Conservation (phyloP, 148 eudicot genomes). For the Cornus kousa region DNA sequence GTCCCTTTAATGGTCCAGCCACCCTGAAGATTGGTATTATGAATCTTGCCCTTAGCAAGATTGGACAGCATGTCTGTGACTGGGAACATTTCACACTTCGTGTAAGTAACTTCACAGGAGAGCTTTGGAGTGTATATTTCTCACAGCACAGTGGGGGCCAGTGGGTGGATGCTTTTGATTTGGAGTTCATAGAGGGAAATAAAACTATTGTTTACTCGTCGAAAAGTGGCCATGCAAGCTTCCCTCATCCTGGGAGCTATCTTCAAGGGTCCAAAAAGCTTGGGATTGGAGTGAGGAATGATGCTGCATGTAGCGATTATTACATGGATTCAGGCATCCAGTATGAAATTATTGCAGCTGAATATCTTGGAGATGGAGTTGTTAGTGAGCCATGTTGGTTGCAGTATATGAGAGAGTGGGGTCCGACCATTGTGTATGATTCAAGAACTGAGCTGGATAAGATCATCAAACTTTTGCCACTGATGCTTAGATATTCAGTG, state of each 20-base stretch:
- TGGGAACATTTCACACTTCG: constrained; percentile 94
- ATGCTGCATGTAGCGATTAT: constrained; percentile 54
- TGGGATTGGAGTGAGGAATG: constrained; percentile 81
- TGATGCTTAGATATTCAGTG: constrained; percentile 32
- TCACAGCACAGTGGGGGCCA: constrained; percentile 89
- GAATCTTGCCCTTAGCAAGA: constrained; percentile 40
- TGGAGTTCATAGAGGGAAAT: constrained; percentile 80
- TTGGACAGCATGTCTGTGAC: constrained; percentile 83
- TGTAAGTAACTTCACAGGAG: constrained; percentile 83
- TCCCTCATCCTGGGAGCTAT: constrained; percentile 61
- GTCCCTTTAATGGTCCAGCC: constrained; percentile 85
- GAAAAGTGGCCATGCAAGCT: constrained; percentile 80
- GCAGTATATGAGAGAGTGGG: constrained; percentile 90
- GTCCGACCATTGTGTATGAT: constrained; percentile 63
- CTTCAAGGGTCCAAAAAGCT: constrained; percentile 73
- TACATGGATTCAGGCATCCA: constrained; percentile 58
- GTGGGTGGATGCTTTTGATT: constrained; percentile 64
- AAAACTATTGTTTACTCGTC: constrained; percentile 65
- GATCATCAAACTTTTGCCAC: constrained; percentile 51
- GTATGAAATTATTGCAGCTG: constrained; percentile 74
- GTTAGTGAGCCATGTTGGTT: constrained; percentile 65
- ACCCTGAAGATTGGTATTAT: constrained; percentile 66
- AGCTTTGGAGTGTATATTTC: constrained; percentile 63
- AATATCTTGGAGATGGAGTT: constrained; percentile 59
- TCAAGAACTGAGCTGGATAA: constrained; percentile 63